Evolutionary conservation across 1,139 yeast genomes (phyloP).

Genomic region (Fermentozyma sake): DNA sequence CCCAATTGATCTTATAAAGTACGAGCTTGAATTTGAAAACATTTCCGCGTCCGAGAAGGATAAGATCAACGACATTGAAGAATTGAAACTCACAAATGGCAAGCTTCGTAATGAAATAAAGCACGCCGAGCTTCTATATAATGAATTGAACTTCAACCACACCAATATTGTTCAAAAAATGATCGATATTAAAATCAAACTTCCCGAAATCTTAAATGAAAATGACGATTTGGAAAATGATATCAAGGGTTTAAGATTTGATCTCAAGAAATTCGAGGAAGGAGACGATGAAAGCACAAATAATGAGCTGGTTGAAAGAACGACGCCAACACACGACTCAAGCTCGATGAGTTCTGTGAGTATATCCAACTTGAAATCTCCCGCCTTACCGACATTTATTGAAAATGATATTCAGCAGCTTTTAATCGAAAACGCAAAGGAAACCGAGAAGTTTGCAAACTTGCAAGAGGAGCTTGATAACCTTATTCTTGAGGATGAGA

Average conservation of each 20-base stretch:
- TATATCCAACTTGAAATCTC: too few species aligned
- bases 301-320: too few species aligned
- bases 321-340: too few species aligned
- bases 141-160: constrained; percentile 75
- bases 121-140: constrained; percentile 66
- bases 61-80: constrained; percentile 66
- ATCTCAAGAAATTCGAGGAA: constrained; percentile 48
- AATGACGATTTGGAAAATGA: constrained; percentile 64
- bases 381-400: constrained; percentile 36
- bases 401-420: constrained; percentile 48
- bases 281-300: constrained; percentile 6
- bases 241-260: constrained; percentile 52
- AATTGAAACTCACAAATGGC: constrained; percentile 61
- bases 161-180: constrained; percentile 38
- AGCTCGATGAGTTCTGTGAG: too few species aligned
- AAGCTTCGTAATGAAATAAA: constrained; percentile 70
- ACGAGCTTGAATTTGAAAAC: constrained; percentile 69
- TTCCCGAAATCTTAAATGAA: constrained; percentile 64
- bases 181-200: constrained; percentile 36
- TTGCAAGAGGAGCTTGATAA: constrained; percentile 45
- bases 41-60: constrained; percentile 65
- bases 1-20: constrained; percentile 68
- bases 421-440: constrained; percentile 47
- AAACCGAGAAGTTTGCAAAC: constrained; percentile 52
- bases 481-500: constrained; percentile 24